Evolutionary conservation across 371 early-diverging fungal species (phyloP).

Genomic region (Mortierella sp.): DNA sequence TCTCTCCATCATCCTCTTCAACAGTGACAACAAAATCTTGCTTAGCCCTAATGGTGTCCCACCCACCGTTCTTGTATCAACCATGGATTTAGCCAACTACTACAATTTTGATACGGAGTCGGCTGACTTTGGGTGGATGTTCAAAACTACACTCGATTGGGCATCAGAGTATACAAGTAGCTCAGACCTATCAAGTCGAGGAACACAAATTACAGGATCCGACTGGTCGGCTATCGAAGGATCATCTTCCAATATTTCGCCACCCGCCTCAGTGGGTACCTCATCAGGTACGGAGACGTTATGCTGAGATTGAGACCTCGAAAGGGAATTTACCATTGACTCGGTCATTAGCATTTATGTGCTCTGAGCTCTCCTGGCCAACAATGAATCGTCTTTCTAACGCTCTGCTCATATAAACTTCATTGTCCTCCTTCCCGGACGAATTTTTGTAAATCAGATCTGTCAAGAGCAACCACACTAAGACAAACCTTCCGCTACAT

Average conservation of each 20-base stretch:
- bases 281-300: background rate
- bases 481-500: conserved; percentile 16
- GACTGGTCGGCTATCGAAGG: background rate
- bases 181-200: too few species aligned
- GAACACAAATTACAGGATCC: too few species aligned
- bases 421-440: too few species aligned
- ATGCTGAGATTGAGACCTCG: background rate
- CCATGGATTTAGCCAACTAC: conserved; percentile 32
- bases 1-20: conserved; percentile 36
- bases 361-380: too few species aligned
- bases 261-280: conserved; percentile 12
- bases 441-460: too few species aligned
- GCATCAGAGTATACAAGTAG: conserved; percentile 15
- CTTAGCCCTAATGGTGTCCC: conserved; percentile 38
- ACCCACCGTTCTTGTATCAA: conserved; percentile 34
- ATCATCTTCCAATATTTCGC: conserved; percentile 8
- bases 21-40: conserved; percentile 46
- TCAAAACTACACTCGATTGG: conserved; percentile 49
- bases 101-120: conserved; percentile 51
- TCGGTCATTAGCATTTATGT: too few species aligned
- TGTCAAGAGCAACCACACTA: too few species aligned
- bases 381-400: too few species aligned
- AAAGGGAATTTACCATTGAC: too few species aligned
- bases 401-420: too few species aligned
- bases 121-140: conserved; percentile 50